These are phyloP conservation scores for Leptographium wingfieldii DNA, from an alignment of 2,329 filamentous ascomycete species.

Conservation along the genomic window DNA sequence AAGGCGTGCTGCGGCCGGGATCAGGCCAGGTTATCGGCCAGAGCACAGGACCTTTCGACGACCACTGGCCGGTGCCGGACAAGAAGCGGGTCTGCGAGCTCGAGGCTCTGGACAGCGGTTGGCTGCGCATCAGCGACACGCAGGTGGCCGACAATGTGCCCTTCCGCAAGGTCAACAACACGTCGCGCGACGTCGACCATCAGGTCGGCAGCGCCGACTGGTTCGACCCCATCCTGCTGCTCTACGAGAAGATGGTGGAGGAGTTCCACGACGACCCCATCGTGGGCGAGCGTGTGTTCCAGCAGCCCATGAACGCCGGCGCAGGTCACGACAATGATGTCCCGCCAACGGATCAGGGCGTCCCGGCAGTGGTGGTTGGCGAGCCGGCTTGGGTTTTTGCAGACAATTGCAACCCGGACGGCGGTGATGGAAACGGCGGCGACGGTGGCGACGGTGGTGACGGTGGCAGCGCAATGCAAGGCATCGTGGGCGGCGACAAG, in stretches of 20 bases:
- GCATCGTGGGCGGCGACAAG: not conserved
- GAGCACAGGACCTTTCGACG: not conserved
- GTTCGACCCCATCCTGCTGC: conserved; percentile 8
- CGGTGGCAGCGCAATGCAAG: not conserved
- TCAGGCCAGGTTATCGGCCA: not conserved
- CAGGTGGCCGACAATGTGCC: not conserved
- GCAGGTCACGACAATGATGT: not conserved
- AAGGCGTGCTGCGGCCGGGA: not conserved
- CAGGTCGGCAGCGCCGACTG: not conserved
- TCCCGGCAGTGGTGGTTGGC: not conserved
- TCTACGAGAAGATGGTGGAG: conserved; percentile 12
- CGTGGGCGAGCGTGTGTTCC: conserved; percentile 4
- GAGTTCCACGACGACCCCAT: not conserved
- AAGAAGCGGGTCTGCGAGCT: not conserved
- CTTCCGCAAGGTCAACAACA: conserved; percentile 5
- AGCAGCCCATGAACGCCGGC: conserved; percentile 8
- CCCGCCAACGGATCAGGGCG: not conserved
- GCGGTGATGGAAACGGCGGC: not conserved
- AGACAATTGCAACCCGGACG: not conserved
- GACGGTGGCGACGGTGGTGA: not conserved
- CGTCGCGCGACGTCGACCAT: conserved; percentile 1
- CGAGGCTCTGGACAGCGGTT: not conserved
- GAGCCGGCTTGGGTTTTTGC: not conserved
- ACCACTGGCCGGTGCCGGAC: not conserved
- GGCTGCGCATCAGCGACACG: conserved; percentile 6